Base-by-base conservation (phyloP, 768 basidiomycete species). In the Podaxis sp. region DNA sequence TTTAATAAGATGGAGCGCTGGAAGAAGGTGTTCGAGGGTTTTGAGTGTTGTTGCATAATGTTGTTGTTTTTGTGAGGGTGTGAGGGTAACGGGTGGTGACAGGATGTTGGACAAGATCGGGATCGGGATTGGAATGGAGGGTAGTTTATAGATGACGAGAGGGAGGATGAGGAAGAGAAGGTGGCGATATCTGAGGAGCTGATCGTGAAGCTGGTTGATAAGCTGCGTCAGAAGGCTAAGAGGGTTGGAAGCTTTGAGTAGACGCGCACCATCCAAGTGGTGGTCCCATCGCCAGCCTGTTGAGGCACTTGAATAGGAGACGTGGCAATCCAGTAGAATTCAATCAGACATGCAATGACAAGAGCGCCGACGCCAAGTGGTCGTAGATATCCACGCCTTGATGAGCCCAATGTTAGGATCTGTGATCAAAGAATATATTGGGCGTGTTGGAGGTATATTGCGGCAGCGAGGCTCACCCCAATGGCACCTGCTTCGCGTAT, bases 151-250 rank as follows among this genome's bases (percentile, higher is more conserved):
- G 9, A 85, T 67, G 55, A 81, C 37, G 27, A 84, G 63, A 4
- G 88, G 86, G 2, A 90, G 74, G 32, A 78, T 5, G 59, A 89
- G 74, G 72, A 91, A 87, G 56, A 88, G 69, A 1, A 76, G 27
- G 56, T 82, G 80, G n/a, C 90, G 88, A 36, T 72, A 62, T 51
- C 77, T 68, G 68, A 81, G 79, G 38, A 87, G 71, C 27, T 68
- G 74, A 68, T 91, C 88, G 71, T 89, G 86, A 84, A 85, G 87
- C 89, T 91, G 54, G 13, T 23, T 44, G 57, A 46, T 25, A 62
- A 61, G 7, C 13, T 37, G 13, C 35, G 40, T 58, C 7, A 58
- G 18, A 18, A 32, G 55, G 3, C 25, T 28, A 46, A 42, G 21
- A 42, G 21, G 11, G 11, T 40, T 13, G 52, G 27, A 11, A 46